These are phyloP conservation scores for Colletotrichum liriopes DNA, from an alignment of 2,329 filamentous ascomycete genomes.

Conservation along the genomic window DNA sequence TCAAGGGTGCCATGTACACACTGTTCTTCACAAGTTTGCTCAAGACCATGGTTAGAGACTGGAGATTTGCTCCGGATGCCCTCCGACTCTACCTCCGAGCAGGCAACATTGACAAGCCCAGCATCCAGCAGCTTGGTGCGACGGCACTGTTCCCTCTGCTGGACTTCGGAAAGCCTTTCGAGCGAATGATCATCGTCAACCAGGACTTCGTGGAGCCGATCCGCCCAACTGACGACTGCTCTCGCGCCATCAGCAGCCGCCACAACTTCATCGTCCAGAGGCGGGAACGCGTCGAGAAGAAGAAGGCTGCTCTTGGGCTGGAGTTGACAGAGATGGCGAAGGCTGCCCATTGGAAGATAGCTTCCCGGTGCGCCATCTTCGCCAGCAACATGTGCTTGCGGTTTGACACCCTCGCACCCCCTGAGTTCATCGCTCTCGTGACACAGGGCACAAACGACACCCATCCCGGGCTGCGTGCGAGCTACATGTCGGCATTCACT, in stretches of 20 bases:
- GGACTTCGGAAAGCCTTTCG: conserved; percentile 91
- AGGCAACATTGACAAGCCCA: conserved; percentile 91
- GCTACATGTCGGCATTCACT: conserved; percentile 86
- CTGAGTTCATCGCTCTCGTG: conserved; percentile 87
- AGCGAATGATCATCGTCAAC: conserved; percentile 88
- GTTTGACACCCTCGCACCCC: conserved; percentile 89
- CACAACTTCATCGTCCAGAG: conserved; percentile 83
- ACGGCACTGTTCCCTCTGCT: conserved; percentile 88
- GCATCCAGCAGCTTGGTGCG: conserved; percentile 90
- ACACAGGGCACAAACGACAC: conserved; percentile 88
- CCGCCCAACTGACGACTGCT: conserved; percentile 77
- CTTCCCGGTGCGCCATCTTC: conserved; percentile 89
- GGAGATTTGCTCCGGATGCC: conserved; percentile 93
- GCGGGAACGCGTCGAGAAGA: conserved; percentile 83
- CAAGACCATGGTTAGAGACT: conserved; percentile 90
- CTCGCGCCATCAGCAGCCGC: conserved; percentile 74
- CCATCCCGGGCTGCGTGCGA: conserved; percentile 86
- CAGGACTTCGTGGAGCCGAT: conserved; percentile 79
- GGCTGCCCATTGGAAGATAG: conserved; percentile 96
- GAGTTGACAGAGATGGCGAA: conserved; percentile 85
- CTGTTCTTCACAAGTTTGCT: conserved; percentile 89
- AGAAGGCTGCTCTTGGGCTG: conserved; percentile 84
- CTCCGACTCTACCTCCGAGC: conserved; percentile 93
- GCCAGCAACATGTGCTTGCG: conserved; percentile 91
- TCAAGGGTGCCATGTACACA: conserved; percentile 95